These are phyloP conservation scores for Candida coleopterorum DNA, from an alignment of 805 yeast species.

Conservation along the genomic window DNA sequence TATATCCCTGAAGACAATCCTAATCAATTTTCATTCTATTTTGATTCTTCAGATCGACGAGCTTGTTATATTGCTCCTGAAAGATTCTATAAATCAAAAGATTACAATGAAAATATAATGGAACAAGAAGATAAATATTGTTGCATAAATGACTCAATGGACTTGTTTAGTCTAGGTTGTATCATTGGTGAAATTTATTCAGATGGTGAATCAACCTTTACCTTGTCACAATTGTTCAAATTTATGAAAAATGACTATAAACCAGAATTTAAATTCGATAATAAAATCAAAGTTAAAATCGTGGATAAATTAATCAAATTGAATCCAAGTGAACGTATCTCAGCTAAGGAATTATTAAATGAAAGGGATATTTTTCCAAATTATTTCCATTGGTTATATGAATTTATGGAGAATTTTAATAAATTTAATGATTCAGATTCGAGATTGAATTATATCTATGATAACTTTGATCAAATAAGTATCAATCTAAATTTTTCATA, in stretches of 20 bases:
- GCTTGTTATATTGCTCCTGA: constrained; percentile 94
- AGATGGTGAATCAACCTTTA: constrained; percentile 84
- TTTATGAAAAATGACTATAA: constrained; percentile 64
- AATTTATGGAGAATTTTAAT: constrained; percentile 46
- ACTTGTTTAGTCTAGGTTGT: constrained; percentile 79
- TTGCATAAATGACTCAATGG: constrained; percentile 60
- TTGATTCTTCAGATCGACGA: constrained; percentile 84
- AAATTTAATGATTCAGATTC: constrained; percentile 26
- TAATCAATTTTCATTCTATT: constrained; percentile 83
- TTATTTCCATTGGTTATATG: constrained; percentile 62
- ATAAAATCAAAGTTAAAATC: constrained; percentile 46
- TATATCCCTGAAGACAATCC: constrained; percentile 91
- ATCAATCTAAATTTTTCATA: constrained; percentile 21
- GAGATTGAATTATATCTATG: constrained; percentile 57
- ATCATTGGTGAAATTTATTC: constrained; percentile 82
- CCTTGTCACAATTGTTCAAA: constrained; percentile 81
- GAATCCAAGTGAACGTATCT: constrained; percentile 56
- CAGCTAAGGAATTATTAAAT: constrained; percentile 50
- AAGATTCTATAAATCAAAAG: constrained; percentile 50
- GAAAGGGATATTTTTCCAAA: constrained; percentile 58
- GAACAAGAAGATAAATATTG: constrained; percentile 19
- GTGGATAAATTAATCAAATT: constrained; percentile 59
- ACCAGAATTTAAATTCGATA: constrained; percentile 60
- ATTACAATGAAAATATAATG: constrained; percentile 14
- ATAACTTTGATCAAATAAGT: constrained; percentile 47